Evolutionary conservation across 495 filamentous ascomycete genomes (phyloP).

Genomic region (Trichoderma asperelloides): DNA sequence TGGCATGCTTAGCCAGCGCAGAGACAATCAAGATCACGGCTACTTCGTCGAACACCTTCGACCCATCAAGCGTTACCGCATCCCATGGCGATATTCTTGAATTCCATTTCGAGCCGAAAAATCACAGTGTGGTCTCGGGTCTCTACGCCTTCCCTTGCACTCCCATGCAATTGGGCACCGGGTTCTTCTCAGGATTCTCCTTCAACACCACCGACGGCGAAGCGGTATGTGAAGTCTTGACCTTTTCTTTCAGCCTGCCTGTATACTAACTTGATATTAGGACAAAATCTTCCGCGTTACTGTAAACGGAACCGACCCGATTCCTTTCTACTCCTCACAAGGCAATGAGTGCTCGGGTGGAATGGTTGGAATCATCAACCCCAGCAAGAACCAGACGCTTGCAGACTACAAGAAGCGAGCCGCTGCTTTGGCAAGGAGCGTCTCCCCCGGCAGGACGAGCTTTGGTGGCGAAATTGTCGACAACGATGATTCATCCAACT

Average conservation of each 20-base stretch:
- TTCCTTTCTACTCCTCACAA: slow-evolving; percentile 46
- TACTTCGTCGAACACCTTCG: slow-evolving; percentile 22
- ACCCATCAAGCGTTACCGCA: slow-evolving; percentile 27
- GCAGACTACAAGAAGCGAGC: slow-evolving; percentile 14
- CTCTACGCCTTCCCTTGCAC: slow-evolving; percentile 38
- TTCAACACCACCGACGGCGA: slow-evolving; percentile 20
- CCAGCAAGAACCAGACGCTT: slow-evolving; percentile 12
- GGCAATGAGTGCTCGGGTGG: slow-evolving; percentile 26
- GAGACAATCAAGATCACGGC: slow-evolving; percentile 19
- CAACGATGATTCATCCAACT: background rate
- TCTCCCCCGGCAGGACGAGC: background rate
- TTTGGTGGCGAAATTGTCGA: slow-evolving; percentile 9
- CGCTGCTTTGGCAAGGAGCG: background rate
- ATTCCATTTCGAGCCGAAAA: slow-evolving; percentile 42
- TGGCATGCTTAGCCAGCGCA: slow-evolving; percentile 15
- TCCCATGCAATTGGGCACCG: slow-evolving; percentile 21
- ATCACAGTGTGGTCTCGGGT: slow-evolving; percentile 43
- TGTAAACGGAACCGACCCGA: slow-evolving; percentile 42
- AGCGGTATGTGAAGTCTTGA: slow-evolving; percentile 14
- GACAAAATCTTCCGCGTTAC: slow-evolving; percentile 36
- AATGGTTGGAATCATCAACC: slow-evolving; percentile 31
- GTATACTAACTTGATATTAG: slow-evolving; percentile 11
- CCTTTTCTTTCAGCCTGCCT: background rate
- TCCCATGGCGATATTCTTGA: slow-evolving; percentile 39
- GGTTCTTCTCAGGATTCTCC: slow-evolving; percentile 39